A percentile compares a stretch with the other conserved stretches of the same genome.
Conservation (phyloP, 345 rosid species). For the Gossypium mustelinum region DNA sequence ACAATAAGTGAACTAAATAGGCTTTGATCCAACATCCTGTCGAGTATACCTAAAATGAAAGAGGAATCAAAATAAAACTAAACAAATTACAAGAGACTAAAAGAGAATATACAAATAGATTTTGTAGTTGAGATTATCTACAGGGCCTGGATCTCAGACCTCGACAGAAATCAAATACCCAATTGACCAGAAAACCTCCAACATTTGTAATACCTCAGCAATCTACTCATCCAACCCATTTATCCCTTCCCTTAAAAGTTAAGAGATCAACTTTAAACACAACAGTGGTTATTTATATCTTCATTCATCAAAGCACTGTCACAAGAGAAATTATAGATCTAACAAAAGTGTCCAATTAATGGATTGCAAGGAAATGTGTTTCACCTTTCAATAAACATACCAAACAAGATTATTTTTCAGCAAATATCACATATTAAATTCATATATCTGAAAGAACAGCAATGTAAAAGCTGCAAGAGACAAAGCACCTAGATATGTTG, state of each 20-base stretch:
- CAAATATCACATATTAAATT: not conserved
- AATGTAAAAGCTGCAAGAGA: not conserved
- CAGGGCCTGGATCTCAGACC: not conserved
- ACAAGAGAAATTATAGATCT: too few relatives aligned
- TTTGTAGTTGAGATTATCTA: not conserved
- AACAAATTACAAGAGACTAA: not conserved
- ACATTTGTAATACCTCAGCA: not conserved
- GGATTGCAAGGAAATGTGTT: too few relatives aligned
- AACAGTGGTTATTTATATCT: too few relatives aligned
- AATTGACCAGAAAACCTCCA: not conserved
- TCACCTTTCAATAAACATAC: too few relatives aligned
- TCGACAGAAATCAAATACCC: not conserved
- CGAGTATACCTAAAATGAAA: not conserved
- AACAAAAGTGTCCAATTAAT: too few relatives aligned
- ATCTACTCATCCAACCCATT: not conserved
- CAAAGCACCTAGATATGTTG: not conserved
- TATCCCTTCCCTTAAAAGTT: too few relatives aligned
- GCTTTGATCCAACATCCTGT: too few relatives aligned
- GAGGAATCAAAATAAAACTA: not conserved
- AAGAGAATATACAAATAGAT: not conserved
- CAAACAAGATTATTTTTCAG: too few relatives aligned
- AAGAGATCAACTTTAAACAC: too few relatives aligned
- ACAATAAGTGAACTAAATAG: not conserved
- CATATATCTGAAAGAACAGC: not conserved
- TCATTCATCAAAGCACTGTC: too few relatives aligned